Evolutionary conservation across 2,329 filamentous ascomycete species (phyloP).

Genomic region (Phialocephala subalpina): DNA sequence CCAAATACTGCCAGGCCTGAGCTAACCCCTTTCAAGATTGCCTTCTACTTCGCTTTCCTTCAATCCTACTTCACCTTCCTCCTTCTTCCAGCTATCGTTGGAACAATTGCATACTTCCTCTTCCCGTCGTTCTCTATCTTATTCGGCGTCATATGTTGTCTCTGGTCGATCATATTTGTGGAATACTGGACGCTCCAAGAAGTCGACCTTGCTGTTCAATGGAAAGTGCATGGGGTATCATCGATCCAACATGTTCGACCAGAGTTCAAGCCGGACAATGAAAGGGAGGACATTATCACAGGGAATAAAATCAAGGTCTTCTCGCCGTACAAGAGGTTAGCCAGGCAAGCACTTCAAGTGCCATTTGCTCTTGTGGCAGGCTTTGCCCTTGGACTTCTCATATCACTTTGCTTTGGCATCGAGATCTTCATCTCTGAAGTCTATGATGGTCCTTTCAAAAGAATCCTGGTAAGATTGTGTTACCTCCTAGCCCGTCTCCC

Average conservation of each 20-base stretch:
- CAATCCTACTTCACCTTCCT: conserved; percentile 8
- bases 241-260: not conserved
- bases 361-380: not conserved
- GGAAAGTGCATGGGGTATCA: not conserved
- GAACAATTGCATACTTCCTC: not conserved
- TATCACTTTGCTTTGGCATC: not conserved
- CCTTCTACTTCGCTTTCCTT: conserved; percentile 7
- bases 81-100: not conserved
- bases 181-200: conserved; percentile 7
- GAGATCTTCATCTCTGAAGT: conserved; percentile 5
- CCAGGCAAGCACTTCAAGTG: not conserved
- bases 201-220: not conserved
- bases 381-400: not conserved
- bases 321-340: not conserved
- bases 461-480: not conserved
- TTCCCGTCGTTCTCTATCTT: not conserved
- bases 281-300: not conserved
- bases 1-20: not conserved
- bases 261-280: not conserved
- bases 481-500: not conserved
- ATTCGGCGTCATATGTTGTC: not conserved
- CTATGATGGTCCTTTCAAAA: conserved; percentile 3
- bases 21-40: not conserved
- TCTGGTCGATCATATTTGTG: conserved; percentile 2
- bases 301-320: not conserved